Evolutionary conservation across 352 stramenopile genomes (phyloP), one percentile per base, ranked within the genome.

Genomic region (Phytophthora pistaciae): DNA sequence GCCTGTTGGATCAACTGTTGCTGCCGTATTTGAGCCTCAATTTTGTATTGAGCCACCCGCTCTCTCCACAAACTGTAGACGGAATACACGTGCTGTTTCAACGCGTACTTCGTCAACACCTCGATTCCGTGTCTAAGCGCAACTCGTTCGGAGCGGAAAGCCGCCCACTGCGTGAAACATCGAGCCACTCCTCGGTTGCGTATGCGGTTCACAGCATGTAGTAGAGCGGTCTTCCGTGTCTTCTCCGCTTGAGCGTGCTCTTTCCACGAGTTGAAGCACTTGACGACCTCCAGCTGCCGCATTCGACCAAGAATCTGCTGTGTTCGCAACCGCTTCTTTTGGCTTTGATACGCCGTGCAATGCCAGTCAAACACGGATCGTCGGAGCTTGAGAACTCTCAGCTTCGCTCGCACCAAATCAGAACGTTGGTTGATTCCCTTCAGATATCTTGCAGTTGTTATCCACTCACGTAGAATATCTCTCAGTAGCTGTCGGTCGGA

Each of bases 211-310:
- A 90, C 46, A 5, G 74, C 75, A 5, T 70, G 64, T 20, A 70
- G 38, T 7, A 82, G 54, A 53, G 71, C 75, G n/a, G n/a, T 48
- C 6, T 75, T 68, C 9, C 63, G 69, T 14, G 67, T 31, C 20
- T 74, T 79, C n/a, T 53, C 31, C 3, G 53, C 16, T 0, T 40
- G 42, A 0, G 56, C 29, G 21, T 56, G 61, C 29, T 75, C 56
- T 60, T 79, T 86, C 85, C 85, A 93, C 20, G 78, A 84, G 52
- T 80, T 76, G n/a, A 91, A 82, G 23, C 82, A 91, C 9, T 68
- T 78, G 0, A 80, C 50, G 29, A 78, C 80, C 3, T 33, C 33
- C 20, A 88, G 38, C 16, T 84, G 73, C 13, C 65, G 71, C 77
- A 90, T 81, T 14, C 74, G 60, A 23, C 66, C 48, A 13, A 78